Percentiles rank a stretch among this genome's conserved stretches.
These are phyloP conservation scores for Xylaria venustula DNA, from an alignment of 495 filamentous ascomycete genomes.

Conservation along the genomic window DNA sequence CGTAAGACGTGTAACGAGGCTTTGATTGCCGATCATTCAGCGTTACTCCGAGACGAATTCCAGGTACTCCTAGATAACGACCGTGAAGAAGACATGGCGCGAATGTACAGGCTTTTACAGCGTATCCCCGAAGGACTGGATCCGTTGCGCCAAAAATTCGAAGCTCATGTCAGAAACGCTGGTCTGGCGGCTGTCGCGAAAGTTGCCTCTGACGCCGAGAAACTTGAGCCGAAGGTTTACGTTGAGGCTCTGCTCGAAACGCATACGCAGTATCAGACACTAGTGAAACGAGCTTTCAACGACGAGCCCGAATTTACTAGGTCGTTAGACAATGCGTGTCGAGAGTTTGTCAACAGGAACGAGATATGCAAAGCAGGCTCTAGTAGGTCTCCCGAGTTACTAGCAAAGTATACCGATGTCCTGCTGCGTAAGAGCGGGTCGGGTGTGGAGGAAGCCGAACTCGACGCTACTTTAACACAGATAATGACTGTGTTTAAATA, in stretches of 20 bases:
- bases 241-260: slow-evolving; percentile 93
- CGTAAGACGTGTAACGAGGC: slow-evolving; percentile 86
- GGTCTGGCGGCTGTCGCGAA: slow-evolving; percentile 87
- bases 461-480: slow-evolving; percentile 86
- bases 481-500: slow-evolving; percentile 99
- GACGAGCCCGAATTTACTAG: slow-evolving; percentile 96
- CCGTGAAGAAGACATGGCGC: slow-evolving; percentile 87
- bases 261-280: slow-evolving; percentile 84
- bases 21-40: slow-evolving; percentile 83
- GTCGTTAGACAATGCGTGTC: slow-evolving; percentile 94
- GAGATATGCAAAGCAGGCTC: slow-evolving; percentile 89
- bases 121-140: slow-evolving; percentile 92
- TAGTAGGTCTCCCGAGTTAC: slow-evolving; percentile 87
- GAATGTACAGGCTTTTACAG: slow-evolving; percentile 92
- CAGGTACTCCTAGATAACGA: slow-evolving; percentile 94
- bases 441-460: slow-evolving; percentile 85
- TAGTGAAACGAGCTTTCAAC: slow-evolving; percentile 90
- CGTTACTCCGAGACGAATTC: slow-evolving; percentile 88
- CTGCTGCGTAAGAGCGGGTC: slow-evolving; percentile 90
- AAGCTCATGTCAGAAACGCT: slow-evolving; percentile 87
- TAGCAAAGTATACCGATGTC: slow-evolving; percentile 95
- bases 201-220: slow-evolving; percentile 83
- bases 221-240: slow-evolving; percentile 92
- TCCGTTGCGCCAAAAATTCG: slow-evolving; percentile 83
- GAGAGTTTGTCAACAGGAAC: slow-evolving; percentile 97